Evolutionary conservation across 176 grass and related monocot genomes (phyloP).

Genomic region (Urochloa ruziziensis): DNA sequence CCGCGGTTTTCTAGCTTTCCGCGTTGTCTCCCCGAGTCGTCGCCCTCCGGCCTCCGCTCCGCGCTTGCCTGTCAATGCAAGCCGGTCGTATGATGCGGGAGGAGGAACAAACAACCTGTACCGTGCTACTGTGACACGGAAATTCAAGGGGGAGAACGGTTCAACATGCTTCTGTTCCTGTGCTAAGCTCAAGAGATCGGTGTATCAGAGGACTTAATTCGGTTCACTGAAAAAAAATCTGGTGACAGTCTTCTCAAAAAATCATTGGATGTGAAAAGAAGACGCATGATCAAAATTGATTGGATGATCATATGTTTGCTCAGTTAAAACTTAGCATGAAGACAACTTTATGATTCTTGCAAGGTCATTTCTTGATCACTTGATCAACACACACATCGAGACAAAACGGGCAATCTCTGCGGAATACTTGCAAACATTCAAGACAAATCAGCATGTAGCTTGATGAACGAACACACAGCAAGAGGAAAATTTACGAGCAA

Average conservation of each 20-base stretch:
- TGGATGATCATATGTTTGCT: background rate
- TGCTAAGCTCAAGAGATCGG: background rate
- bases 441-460: background rate
- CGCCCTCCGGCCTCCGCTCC: background rate
- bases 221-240: too few relatives aligned
- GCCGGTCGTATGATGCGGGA: background rate
- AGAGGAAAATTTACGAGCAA: background rate
- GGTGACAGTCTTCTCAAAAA: too few relatives aligned
- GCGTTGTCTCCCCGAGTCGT: slow-evolving; percentile 22
- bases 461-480: background rate
- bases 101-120: background rate
- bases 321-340: background rate
- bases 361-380: background rate
- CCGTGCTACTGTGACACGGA: background rate
- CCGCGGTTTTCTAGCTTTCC: slow-evolving; percentile 20
- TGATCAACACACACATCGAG: background rate
- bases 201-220: too few relatives aligned
- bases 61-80: background rate
- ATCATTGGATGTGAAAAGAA: too few relatives aligned
- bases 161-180: background rate
- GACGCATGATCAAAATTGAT: background rate
- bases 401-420: background rate
- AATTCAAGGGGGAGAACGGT: background rate
- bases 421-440: background rate
- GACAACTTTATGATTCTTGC: background rate